These are phyloP conservation scores for Phytopythium delawarense DNA, from an alignment of 352 stramenopile genomes.

Conservation along the genomic window DNA sequence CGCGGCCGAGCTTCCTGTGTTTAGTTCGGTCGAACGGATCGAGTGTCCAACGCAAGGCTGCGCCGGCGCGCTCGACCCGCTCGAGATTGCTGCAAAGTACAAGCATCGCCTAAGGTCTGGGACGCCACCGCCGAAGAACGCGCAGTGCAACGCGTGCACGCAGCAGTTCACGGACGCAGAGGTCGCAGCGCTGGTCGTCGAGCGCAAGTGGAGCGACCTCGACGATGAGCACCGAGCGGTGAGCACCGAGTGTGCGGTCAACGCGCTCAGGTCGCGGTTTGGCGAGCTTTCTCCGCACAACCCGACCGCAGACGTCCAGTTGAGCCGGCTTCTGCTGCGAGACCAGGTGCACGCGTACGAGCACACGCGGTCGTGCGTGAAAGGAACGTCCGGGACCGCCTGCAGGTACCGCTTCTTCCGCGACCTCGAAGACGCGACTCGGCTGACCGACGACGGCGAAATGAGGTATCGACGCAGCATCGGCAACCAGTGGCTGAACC, in stretches of 20 bases:
- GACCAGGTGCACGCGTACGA: too few relatives aligned
- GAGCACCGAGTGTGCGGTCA: slow-evolving; percentile 7
- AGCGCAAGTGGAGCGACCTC: slow-evolving; percentile 9
- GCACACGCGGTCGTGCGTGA: too few relatives aligned
- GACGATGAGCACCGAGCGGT: slow-evolving; percentile 6
- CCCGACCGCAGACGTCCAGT: slow-evolving; percentile 8
- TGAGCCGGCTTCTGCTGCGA: too few relatives aligned
- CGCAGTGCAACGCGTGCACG: slow-evolving; percentile 6
- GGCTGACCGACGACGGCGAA: too few relatives aligned
- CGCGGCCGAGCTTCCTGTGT: slow-evolving; percentile 14
- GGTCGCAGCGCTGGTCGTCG: slow-evolving; percentile 2
- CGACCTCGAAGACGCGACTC: too few relatives aligned
- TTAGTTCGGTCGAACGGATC: neutral
- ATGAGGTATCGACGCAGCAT: too few relatives aligned
- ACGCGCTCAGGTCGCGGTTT: neutral
- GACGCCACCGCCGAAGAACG: neutral
- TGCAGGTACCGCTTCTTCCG: too few relatives aligned
- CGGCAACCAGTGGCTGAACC: too few relatives aligned
- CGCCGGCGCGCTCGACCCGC: neutral
- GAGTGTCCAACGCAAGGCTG: neutral
- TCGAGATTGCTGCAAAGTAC: slow-evolving; percentile 11
- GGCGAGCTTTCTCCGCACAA: slow-evolving; percentile 9
- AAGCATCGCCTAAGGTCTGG: slow-evolving; percentile 5
- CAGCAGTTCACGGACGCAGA: slow-evolving; percentile 5
- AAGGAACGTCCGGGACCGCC: too few relatives aligned